Conservation (phyloP, 129 eudicot species). For the Centella asiatica region DNA sequence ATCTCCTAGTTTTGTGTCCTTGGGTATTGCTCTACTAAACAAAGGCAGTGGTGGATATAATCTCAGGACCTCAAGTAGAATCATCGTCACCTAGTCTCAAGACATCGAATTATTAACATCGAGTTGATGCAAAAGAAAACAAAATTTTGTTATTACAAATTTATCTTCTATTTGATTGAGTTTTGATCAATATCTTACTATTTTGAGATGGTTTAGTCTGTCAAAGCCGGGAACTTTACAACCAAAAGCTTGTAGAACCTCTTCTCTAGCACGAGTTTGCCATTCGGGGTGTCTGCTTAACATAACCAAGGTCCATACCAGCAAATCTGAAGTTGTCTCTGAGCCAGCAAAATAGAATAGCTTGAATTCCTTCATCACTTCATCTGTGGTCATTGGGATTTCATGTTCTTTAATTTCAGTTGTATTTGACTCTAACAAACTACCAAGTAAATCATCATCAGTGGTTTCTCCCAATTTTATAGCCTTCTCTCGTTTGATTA, state of each 20-base stretch:
- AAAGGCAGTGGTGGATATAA: constrained; percentile 43
- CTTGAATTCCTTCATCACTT: constrained; percentile 62
- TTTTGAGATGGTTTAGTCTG: constrained; percentile 49
- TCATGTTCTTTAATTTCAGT: constrained; percentile 23
- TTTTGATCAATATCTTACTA: constrained; percentile 25
- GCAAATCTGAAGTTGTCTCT: constrained; percentile 51
- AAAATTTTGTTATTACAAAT: not conserved
- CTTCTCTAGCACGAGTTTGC: constrained; percentile 55
- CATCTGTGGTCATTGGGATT: constrained; percentile 33
- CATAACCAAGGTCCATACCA: constrained; percentile 62
- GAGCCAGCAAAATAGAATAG: constrained; percentile 63
- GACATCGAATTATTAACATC: not conserved
- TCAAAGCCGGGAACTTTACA: constrained; percentile 35
- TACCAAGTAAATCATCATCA: constrained; percentile 34
- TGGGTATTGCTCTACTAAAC: constrained; percentile 18
- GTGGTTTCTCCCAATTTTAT: constrained; percentile 14
- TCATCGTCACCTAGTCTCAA: constrained; percentile 24
- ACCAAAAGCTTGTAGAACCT: constrained; percentile 42
- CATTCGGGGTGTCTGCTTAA: constrained; percentile 53
- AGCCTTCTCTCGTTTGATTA: constrained; percentile 14
- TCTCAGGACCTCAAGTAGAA: constrained; percentile 51
- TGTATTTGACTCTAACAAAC: constrained; percentile 33
- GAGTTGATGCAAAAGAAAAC: not conserved
- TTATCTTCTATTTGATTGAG: not conserved
- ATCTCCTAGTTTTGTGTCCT: constrained; percentile 42